A percentile compares a stretch with the other conserved stretches of the same genome.
Conservation (phyloP, 306 rosid species). For the Pyrus pyrifolia region DNA sequence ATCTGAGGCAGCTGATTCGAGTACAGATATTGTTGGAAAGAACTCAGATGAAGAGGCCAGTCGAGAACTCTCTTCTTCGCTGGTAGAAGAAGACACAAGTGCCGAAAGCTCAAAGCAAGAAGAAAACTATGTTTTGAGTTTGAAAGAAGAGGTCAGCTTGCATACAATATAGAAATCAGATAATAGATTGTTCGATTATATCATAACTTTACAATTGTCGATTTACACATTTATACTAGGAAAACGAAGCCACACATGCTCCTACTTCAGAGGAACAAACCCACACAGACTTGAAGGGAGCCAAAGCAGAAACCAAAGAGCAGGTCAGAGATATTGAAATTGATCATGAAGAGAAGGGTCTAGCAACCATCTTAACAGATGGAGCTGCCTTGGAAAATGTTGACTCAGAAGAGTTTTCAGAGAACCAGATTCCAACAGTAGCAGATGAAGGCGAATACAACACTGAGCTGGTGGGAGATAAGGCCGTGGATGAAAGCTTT, state of each 20-base stretch:
- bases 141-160: slow-evolving; percentile 22
- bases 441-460: not conserved
- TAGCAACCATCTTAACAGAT: slow-evolving; percentile 1
- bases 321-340: not conserved
- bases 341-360: slow-evolving; percentile 13
- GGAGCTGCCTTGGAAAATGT: slow-evolving; percentile 1
- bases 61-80: slow-evolving; percentile 10
- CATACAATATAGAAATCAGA: not conserved
- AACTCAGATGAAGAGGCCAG: slow-evolving; percentile 12
- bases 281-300: not conserved
- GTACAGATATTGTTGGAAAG: not conserved
- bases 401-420: not conserved
- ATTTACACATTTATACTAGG: slow-evolving; percentile 14
- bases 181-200: not conserved
- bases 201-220: not conserved
- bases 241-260: not conserved
- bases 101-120: slow-evolving; percentile 12
- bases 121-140: not conserved
- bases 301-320: not conserved
- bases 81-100: not conserved
- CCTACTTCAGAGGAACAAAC: slow-evolving; percentile 7
- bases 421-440: not conserved
- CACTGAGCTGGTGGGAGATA: not conserved
- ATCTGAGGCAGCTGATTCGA: not conserved
- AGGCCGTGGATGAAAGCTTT: not conserved